These are phyloP conservation scores for Caryopteris hybrid DNA, from an alignment of 305 asterid species.

Conservation along the genomic window DNA sequence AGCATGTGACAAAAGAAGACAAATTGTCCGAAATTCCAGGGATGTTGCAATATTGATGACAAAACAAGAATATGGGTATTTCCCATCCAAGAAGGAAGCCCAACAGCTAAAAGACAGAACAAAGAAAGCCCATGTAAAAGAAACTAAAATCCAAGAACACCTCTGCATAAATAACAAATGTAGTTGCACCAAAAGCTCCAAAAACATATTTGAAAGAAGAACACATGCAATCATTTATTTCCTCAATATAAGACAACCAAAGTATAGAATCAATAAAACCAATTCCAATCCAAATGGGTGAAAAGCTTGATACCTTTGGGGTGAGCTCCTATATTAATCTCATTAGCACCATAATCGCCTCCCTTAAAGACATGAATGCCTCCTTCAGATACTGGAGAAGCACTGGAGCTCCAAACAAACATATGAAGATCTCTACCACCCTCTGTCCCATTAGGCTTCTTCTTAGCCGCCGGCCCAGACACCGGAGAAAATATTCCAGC, in stretches of 20 bases:
- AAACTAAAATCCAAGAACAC: conserved; percentile 15
- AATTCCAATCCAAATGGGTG: not conserved
- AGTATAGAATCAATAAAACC: not conserved
- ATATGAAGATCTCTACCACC: conserved; percentile 55
- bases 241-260: conserved; percentile 19
- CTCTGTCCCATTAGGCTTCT: conserved; percentile 36
- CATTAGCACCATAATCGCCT: conserved; percentile 68
- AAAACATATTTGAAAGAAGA: not conserved
- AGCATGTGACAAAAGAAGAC: conserved; percentile 33
- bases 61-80: conserved; percentile 27
- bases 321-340: conserved; percentile 61
- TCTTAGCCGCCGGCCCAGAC: conserved; percentile 42
- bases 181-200: conserved; percentile 32
- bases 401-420: conserved; percentile 80
- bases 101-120: conserved; percentile 19
- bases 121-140: conserved; percentile 19
- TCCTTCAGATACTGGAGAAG: conserved; percentile 88
- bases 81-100: conserved; percentile 25
- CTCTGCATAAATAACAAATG: conserved; percentile 36
- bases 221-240: conserved; percentile 10
- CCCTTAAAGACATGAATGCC: conserved; percentile 93
- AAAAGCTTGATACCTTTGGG: conserved; percentile 58
- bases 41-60: conserved; percentile 15
- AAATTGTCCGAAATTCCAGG: conserved; percentile 37
- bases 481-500: conserved; percentile 85